phyloP scores from a whole-genome alignment of 176 grass and related monocot genomes.

The Typha latifolia region DNA sequence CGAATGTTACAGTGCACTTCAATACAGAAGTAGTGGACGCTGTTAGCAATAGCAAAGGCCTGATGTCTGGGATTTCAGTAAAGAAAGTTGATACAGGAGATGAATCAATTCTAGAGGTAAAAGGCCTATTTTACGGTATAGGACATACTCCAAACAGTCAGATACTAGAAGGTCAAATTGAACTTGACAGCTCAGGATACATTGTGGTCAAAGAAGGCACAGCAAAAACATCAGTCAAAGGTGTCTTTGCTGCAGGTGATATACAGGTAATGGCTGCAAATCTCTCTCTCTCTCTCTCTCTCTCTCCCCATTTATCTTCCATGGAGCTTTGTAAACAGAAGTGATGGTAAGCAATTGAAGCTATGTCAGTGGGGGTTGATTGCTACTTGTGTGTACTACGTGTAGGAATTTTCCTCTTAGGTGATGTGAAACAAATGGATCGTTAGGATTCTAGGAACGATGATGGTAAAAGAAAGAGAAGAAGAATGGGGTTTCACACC shows the following conservation, averaged over 20 bases:
- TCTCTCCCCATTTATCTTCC: no score
- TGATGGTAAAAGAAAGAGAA: no score
- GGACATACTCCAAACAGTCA: conserved; percentile 94
- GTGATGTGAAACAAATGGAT: no score
- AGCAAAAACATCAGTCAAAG: conserved; percentile 76
- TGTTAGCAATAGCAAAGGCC: conserved; percentile 69
- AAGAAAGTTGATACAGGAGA: conserved; percentile 55
- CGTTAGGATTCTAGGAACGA: no score
- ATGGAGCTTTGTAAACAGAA: no score
- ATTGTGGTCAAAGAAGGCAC: conserved; percentile 73
- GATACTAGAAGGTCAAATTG: conserved; percentile 74
- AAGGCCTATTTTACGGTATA: conserved; percentile 97
- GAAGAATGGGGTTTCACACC: no score
- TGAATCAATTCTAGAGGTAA: conserved; percentile 66
- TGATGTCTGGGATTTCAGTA: conserved; percentile 87
- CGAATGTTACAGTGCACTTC: conserved; percentile 92
- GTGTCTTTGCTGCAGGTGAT: conserved; percentile 99
- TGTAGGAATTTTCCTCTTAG: no score
- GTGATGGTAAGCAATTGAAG: no score
- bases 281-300: no score
- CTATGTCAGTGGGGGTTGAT: no score
- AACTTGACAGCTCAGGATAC: conserved; percentile 78
- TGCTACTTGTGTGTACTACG: no score
- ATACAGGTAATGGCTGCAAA: conserved; percentile 63
- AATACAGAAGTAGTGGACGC: conserved; percentile 85